Conservation (phyloP, 2,329 filamentous ascomycete genomes). For the Aspergillus tubingensis region DNA sequence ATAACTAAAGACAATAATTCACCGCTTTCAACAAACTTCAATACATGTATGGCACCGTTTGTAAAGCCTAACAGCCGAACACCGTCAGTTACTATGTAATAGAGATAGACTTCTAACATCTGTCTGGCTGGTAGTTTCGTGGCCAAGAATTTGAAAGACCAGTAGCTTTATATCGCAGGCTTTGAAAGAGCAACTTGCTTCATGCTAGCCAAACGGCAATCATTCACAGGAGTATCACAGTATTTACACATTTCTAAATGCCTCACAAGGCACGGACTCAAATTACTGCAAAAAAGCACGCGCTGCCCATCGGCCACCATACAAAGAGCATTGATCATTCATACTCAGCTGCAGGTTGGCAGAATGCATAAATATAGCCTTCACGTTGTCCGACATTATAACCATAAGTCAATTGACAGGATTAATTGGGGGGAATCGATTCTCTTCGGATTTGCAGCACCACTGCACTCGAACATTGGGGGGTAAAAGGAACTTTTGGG, state of each 20-base stretch:
- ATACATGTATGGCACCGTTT: too few relatives aligned
- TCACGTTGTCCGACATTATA: slow-evolving; percentile 2
- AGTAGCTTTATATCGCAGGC: too few relatives aligned
- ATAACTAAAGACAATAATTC: too few relatives aligned
- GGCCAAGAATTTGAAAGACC: too few relatives aligned
- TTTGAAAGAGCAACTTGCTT: too few relatives aligned
- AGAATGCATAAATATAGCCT: neutral
- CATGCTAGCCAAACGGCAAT: neutral
- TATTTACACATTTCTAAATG: neutral
- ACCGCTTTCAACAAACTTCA: too few relatives aligned
- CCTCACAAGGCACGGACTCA: neutral
- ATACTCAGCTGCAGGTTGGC: neutral
- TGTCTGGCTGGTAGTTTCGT: too few relatives aligned
- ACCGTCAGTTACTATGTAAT: too few relatives aligned
- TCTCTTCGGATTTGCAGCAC: neutral
- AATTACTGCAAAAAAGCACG: neutral
- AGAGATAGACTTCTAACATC: too few relatives aligned
- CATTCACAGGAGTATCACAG: neutral
- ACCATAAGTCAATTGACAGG: slow-evolving; percentile 13
- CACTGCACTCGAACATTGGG: neutral
- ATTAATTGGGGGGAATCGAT: slow-evolving; percentile 15
- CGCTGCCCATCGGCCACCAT: neutral
- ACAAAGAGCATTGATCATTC: neutral
- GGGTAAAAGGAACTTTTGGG: slow-evolving; percentile 18
- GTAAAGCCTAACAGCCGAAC: too few relatives aligned